Evolutionary conservation across 352 stramenopile species (phyloP), one percentile per base, ranked within the genome.

Genomic region (Halophytophthora polymorphica): DNA sequence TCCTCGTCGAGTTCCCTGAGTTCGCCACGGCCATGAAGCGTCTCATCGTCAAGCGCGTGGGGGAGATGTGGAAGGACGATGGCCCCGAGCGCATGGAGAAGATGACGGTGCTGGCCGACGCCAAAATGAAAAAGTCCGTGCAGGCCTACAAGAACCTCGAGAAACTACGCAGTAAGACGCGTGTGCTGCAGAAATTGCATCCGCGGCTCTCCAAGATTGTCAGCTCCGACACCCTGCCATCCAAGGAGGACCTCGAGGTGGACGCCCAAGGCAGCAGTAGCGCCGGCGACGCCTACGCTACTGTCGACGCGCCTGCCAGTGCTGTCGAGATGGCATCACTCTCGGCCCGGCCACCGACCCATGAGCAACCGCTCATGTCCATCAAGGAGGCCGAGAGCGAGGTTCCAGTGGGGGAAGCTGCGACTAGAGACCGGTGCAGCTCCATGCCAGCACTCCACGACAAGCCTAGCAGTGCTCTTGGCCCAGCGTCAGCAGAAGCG

Each of bases 1-100:
- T 90, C 38, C 49, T 86, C 18, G 73, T 72, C 18, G 76, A 88
- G 48, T 86, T 85, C 44, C 73, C 79, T 2, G 76, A 86, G 54
- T 90, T 90, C 37, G 79, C 73, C 7, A 83, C 53, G 5, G 69
- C 69, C 6, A 86, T 89, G 76, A 84, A 83, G 64, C 75, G 77
- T 6, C 50, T 88, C 11, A 84, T 88, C 36, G 72, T 88, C 45
- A 85, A 86, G 58, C 72, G 79, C 29, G 71, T 88, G 33, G 69
- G 68, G 6, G 63, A 84, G 49, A 82, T 87, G 71, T 87, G 73
- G 69, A 60, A 71, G 21, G 57, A 69, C 4, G 55, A 64, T 21
- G 45, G 41, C 12, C 51, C 63, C 2, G 71, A 84, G 33, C 59
- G 63, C 33, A 78, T 86, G 40, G 74, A 88, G 46, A 84, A 83